These are phyloP conservation scores for Salix udensis DNA, from an alignment of 345 rosid species.

Conservation along the genomic window DNA sequence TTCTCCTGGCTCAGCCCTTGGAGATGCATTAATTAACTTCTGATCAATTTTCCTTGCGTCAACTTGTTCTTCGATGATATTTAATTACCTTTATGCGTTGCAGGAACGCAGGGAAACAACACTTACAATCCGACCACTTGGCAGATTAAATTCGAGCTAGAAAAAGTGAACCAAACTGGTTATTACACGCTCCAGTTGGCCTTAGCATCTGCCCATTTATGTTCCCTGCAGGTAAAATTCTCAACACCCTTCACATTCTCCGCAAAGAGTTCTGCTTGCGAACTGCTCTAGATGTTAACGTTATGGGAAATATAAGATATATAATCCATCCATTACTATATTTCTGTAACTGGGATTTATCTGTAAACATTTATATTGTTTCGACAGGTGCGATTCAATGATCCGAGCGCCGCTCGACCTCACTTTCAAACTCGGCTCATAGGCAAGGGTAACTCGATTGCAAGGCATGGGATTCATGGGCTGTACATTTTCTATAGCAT, in stretches of 20 bases:
- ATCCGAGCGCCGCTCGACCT: slow-evolving; percentile 15
- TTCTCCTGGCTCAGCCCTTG: too few species aligned
- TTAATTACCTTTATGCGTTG: background rate
- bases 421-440: slow-evolving; percentile 45
- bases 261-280: too few species aligned
- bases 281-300: too few species aligned
- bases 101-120: slow-evolving; percentile 41
- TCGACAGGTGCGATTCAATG: slow-evolving; percentile 50
- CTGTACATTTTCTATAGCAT: slow-evolving; percentile 57
- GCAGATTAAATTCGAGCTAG: slow-evolving; percentile 49
- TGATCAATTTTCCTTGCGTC: background rate
- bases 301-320: too few species aligned
- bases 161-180: slow-evolving; percentile 18
- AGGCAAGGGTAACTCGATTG: slow-evolving; percentile 68
- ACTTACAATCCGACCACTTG: slow-evolving; percentile 55
- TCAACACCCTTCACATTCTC: too few species aligned
- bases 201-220: slow-evolving; percentile 55
- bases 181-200: slow-evolving; percentile 63
- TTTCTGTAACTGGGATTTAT: too few species aligned
- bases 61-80: background rate
- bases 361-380: too few species aligned
- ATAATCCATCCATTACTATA: too few species aligned
- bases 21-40: too few species aligned
- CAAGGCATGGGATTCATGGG: slow-evolving; percentile 86
- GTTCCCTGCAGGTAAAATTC: slow-evolving; percentile 30